A percentile compares a stretch with the other conserved stretches of the same genome.
Conservation (phyloP, 495 filamentous ascomycete species). For the Pyronema omphalodes region DNA sequence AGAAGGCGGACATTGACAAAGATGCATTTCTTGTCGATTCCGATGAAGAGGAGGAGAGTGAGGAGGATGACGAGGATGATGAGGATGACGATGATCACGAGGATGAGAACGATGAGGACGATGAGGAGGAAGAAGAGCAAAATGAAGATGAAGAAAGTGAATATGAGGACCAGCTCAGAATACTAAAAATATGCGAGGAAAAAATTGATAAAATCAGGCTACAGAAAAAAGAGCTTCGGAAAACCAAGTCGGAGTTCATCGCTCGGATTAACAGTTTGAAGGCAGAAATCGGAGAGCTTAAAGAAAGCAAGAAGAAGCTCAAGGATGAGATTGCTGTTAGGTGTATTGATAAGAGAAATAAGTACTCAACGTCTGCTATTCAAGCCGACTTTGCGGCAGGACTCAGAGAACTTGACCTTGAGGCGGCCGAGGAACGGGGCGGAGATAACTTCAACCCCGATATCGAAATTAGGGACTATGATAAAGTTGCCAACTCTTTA, state of each 20-base stretch:
- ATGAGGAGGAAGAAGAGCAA: slow-evolving; percentile 4
- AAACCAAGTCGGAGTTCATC: slow-evolving; percentile 20
- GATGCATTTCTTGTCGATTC: slow-evolving; percentile 11
- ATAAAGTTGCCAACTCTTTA: slow-evolving; percentile 32
- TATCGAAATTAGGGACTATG: slow-evolving; percentile 35
- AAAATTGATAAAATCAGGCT: slow-evolving; percentile 27
- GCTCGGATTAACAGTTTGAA: slow-evolving; percentile 21
- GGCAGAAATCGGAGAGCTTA: slow-evolving; percentile 21
- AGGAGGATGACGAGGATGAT: slow-evolving; percentile 10
- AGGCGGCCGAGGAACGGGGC: slow-evolving; percentile 30
- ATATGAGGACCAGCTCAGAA: slow-evolving; percentile 22
- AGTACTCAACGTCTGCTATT: slow-evolving; percentile 33
- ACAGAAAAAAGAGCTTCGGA: slow-evolving; percentile 26
- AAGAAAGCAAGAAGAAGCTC: slow-evolving; percentile 25
- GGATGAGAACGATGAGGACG: slow-evolving; percentile 11
- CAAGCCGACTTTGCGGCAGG: slow-evolving; percentile 39
- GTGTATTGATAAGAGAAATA: slow-evolving; percentile 38
- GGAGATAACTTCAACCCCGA: slow-evolving; percentile 31
- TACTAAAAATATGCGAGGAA: slow-evolving; percentile 23
- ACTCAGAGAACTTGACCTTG: slow-evolving; percentile 36
- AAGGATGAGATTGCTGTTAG: slow-evolving; percentile 27
- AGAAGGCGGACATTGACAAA: slow-evolving; percentile 16
- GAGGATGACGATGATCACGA: slow-evolving; percentile 11
- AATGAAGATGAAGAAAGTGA: slow-evolving; percentile 8
- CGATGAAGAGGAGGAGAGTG: slow-evolving; percentile 13